Conservation (phyloP, 2,329 filamentous ascomycete genomes). For the Sordariomycetes sp. region DNA sequence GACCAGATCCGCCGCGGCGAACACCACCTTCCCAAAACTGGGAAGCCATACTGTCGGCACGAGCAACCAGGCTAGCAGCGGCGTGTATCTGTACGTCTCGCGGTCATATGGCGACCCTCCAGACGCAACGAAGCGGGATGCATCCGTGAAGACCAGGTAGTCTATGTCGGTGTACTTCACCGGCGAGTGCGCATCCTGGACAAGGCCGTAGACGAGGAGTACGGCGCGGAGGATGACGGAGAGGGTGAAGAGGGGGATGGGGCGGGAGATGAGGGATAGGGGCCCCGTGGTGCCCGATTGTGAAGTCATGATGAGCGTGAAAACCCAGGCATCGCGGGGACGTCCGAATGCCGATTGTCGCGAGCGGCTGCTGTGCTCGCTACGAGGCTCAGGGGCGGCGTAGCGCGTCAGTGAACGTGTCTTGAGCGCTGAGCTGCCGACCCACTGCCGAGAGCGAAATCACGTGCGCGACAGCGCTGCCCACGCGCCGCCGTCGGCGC, state of each 20-base stretch:
- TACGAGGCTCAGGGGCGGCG: background rate
- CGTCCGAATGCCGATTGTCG: background rate
- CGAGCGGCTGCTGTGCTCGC: background rate
- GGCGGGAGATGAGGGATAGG: constrained; percentile 5
- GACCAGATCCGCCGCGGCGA: constrained; percentile 69
- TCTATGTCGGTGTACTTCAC: constrained; percentile 99
- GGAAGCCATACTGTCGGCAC: constrained; percentile 66
- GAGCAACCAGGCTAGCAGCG: constrained; percentile 81
- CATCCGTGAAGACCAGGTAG: constrained; percentile 96
- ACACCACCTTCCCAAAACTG: constrained; percentile 76
- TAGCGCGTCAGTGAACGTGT: background rate
- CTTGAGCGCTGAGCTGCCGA: background rate
- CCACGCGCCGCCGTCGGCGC: background rate
- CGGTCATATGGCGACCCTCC: constrained; percentile 68
- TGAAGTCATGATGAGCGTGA: background rate
- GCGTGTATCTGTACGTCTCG: constrained; percentile 95
- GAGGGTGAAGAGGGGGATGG: constrained; percentile 32
- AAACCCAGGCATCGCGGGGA: background rate
- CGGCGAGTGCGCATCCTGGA: constrained; percentile 83
- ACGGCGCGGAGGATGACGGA: constrained; percentile 52
- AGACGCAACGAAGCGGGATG: constrained; percentile 57
- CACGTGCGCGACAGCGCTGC: background rate
- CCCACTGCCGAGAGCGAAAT: background rate
- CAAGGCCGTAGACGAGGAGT: constrained; percentile 78
- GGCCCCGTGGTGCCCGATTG: constrained; percentile 3